Conservation (phyloP, 129 eudicot species). For the Deinandra increscens region DNA sequence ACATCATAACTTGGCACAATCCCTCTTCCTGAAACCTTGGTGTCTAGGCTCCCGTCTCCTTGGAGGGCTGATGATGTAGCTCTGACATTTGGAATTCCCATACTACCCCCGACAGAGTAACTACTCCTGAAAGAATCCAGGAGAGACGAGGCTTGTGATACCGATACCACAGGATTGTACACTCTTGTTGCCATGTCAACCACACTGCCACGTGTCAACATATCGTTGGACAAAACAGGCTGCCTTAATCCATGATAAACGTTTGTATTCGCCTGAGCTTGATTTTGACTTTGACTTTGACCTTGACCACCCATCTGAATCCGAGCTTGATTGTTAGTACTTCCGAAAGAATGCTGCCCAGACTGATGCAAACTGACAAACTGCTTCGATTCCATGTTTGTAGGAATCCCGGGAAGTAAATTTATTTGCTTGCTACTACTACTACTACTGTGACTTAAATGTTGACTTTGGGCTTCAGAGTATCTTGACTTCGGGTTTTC, state of each 20-base stretch:
- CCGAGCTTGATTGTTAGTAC: conserved; percentile 31
- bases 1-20: conserved; percentile 50
- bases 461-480: conserved; percentile 57
- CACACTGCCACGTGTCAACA: conserved; percentile 35
- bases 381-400: conserved; percentile 87
- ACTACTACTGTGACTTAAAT: conserved; percentile 26
- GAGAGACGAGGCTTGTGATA: conserved; percentile 52
- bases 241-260: conserved; percentile 47
- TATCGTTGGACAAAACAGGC: conserved; percentile 38
- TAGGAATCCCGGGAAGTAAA: conserved; percentile 90
- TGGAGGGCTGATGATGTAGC: conserved; percentile 34
- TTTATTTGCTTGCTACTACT: conserved; percentile 48
- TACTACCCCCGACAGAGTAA: conserved; percentile 34
- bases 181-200: conserved; percentile 29
- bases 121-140: conserved; percentile 49
- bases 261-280: conserved; percentile 15
- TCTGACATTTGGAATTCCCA: conserved; percentile 42
- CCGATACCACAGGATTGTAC: conserved; percentile 45
- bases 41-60: conserved; percentile 43
- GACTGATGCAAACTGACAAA: conserved; percentile 72
- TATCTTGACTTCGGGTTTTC: conserved; percentile 63
- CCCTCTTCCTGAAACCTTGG: conserved; percentile 45
- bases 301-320: conserved; percentile 56
- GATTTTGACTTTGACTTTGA: conserved; percentile 40
- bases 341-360: conserved; percentile 33